These are phyloP conservation scores for Hygrocybe coccinea DNA, from an alignment of 768 basidiomycete genomes.

Conservation along the genomic window DNA sequence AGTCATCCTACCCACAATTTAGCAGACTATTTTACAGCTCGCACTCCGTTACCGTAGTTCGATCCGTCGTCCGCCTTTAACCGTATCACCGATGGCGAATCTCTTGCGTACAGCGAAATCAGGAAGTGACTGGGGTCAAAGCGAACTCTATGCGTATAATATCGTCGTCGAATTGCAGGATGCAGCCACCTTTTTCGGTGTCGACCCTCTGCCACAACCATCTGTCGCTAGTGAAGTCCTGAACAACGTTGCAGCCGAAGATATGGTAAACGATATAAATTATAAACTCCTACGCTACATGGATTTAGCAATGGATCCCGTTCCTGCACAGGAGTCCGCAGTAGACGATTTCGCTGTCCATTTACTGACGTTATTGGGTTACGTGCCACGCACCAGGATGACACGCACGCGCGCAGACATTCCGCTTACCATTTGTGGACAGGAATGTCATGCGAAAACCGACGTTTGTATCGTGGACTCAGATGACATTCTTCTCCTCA, in stretches of 20 bases:
- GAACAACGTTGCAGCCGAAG: neutral
- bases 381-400: conserved; percentile 7
- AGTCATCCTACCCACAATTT: too few species aligned
- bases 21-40: too few species aligned
- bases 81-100: conserved; percentile 7
- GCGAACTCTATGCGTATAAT: conserved; percentile 25
- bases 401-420: conserved; percentile 22
- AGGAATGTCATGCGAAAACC: conserved; percentile 18
- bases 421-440: conserved; percentile 26
- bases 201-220: conserved; percentile 17
- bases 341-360: conserved; percentile 30
- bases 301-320: neutral
- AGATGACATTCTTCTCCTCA: conserved; percentile 17
- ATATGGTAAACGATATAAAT: neutral
- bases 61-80: too few species aligned
- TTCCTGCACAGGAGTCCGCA: conserved; percentile 20
- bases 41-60: too few species aligned
- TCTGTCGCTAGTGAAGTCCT: neutral
- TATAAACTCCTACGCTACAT: neutral
- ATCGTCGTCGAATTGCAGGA: conserved; percentile 20
- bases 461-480: conserved; percentile 29
- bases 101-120: conserved; percentile 11
- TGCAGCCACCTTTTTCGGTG: conserved; percentile 22
- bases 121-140: conserved; percentile 10
- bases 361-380: conserved; percentile 22